A percentile compares a stretch with the other conserved stretches of the same genome.
phyloP scores from a whole-genome alignment of 768 basidiomycete genomes.

The Suillus variegatus region DNA sequence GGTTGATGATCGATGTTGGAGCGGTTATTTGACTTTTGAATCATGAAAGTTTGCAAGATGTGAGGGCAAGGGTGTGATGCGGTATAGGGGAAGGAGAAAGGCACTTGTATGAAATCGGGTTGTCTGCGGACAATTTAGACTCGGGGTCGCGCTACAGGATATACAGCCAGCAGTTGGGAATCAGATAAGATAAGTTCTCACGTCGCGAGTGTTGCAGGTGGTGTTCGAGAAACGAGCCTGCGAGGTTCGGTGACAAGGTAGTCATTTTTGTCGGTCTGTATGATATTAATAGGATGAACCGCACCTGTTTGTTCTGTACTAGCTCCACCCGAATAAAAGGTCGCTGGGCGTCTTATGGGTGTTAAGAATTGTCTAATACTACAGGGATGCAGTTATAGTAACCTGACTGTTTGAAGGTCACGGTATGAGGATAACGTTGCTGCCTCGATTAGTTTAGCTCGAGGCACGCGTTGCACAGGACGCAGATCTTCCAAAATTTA shows the following conservation, averaged over 20 bases:
- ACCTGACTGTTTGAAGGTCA: slow-evolving; percentile 1
- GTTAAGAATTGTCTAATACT: not conserved
- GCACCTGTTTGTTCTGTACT: slow-evolving; percentile 15
- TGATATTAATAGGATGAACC: slow-evolving; percentile 10
- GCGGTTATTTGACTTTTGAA: slow-evolving; percentile 60
- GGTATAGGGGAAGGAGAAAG: slow-evolving; percentile 5
- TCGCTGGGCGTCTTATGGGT: not conserved
- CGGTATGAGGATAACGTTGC: slow-evolving; percentile 10
- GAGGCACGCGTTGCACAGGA: slow-evolving; percentile 7
- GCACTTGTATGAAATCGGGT: slow-evolving; percentile 4
- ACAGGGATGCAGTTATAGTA: not conserved
- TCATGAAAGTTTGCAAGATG: slow-evolving; percentile 45
- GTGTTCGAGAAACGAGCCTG: slow-evolving; percentile 12
- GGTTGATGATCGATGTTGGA: slow-evolving; percentile 22
- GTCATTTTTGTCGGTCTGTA: slow-evolving; percentile 11
- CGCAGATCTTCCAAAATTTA: slow-evolving; percentile 16
- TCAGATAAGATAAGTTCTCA: slow-evolving; percentile 38
- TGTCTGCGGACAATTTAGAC: slow-evolving; percentile 10
- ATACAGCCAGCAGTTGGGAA: slow-evolving; percentile 19
- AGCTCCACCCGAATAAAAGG: slow-evolving; percentile 12
- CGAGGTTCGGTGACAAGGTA: slow-evolving; percentile 11
- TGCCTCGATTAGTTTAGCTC: slow-evolving; percentile 13
- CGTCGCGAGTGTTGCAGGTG: slow-evolving; percentile 20
- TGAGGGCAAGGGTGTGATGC: not conserved
- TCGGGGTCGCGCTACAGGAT: slow-evolving; percentile 8